Evolutionary conservation across 331 rosid genomes (phyloP).

Genomic region (Spiraea crenata): DNA sequence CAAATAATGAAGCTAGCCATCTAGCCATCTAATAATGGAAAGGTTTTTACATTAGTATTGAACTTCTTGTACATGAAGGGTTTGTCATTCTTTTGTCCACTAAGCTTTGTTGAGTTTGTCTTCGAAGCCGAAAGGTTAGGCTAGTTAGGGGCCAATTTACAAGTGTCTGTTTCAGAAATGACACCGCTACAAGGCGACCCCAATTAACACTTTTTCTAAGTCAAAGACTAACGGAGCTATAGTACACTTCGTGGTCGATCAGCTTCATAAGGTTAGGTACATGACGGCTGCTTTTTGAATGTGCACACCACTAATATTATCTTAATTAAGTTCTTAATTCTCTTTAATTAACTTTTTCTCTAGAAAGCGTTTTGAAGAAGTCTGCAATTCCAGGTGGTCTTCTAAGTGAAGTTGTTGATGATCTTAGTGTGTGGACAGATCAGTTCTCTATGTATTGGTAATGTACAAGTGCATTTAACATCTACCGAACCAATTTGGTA

Average conservation of each 20-base stretch:
- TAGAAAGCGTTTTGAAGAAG: not conserved
- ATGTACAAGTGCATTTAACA: not conserved
- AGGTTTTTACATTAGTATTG: too few relatives aligned
- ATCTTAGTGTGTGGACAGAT: not conserved
- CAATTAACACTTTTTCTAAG: not conserved
- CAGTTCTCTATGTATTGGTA: constrained; percentile 5
- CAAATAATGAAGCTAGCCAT: too few relatives aligned
- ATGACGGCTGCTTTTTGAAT: not conserved
- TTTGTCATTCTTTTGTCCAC: too few relatives aligned
- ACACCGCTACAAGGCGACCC: not conserved
- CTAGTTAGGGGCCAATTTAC: not conserved
- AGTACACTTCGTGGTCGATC: not conserved
- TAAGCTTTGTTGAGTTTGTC: not conserved
- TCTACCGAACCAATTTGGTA: constrained; percentile 9
- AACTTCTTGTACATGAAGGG: not conserved
- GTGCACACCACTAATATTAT: too few relatives aligned
- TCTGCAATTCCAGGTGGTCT: constrained; percentile 8
- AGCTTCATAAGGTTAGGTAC: not conserved
- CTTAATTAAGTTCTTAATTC: not conserved
- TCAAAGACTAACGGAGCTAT: not conserved
- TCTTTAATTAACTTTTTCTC: not conserved
- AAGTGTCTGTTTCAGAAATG: not conserved
- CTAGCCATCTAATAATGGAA: too few relatives aligned
- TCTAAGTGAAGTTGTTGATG: constrained; percentile 3
- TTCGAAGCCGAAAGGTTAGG: constrained; percentile 6